These are phyloP conservation scores for Ogataea populi-albae DNA, from an alignment of 805 yeast species.

Conservation along the genomic window DNA sequence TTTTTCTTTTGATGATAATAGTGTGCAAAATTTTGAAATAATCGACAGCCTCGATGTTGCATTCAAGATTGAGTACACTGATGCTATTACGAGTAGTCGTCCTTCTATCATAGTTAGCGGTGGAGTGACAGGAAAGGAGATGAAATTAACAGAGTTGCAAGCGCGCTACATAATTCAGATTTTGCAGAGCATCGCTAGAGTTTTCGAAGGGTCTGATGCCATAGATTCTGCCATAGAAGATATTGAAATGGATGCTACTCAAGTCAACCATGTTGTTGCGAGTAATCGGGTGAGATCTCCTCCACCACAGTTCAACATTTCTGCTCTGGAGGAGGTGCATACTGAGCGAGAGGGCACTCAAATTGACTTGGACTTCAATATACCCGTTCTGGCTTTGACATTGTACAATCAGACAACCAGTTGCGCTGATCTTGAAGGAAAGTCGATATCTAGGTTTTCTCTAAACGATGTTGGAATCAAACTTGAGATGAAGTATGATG, in stretches of 20 bases:
- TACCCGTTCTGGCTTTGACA: constrained; percentile 64
- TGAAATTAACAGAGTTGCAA: constrained; percentile 73
- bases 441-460: constrained; percentile 54
- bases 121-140: constrained; percentile 56
- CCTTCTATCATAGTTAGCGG: constrained; percentile 57
- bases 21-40: constrained; percentile 57
- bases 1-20: constrained; percentile 43
- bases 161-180: constrained; percentile 55
- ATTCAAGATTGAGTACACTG: constrained; percentile 57
- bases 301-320: constrained; percentile 1
- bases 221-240: constrained; percentile 45
- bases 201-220: constrained; percentile 45
- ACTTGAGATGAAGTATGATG: constrained; percentile 50
- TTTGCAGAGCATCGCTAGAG: constrained; percentile 51
- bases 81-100: constrained; percentile 33
- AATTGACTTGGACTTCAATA: constrained; percentile 49
- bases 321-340: background rate
- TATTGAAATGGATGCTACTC: constrained; percentile 60
- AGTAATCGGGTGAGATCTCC: constrained; percentile 9
- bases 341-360: constrained; percentile 30
- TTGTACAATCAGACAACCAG: constrained; percentile 52
- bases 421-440: constrained; percentile 34
- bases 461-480: constrained; percentile 55
- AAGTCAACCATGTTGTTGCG: constrained; percentile 52
- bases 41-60: constrained; percentile 61